A percentile compares a stretch with the other conserved stretches of the same genome.
These are phyloP conservation scores for Hypericum perforatum DNA, from an alignment of 345 rosid species.

Conservation along the genomic window DNA sequence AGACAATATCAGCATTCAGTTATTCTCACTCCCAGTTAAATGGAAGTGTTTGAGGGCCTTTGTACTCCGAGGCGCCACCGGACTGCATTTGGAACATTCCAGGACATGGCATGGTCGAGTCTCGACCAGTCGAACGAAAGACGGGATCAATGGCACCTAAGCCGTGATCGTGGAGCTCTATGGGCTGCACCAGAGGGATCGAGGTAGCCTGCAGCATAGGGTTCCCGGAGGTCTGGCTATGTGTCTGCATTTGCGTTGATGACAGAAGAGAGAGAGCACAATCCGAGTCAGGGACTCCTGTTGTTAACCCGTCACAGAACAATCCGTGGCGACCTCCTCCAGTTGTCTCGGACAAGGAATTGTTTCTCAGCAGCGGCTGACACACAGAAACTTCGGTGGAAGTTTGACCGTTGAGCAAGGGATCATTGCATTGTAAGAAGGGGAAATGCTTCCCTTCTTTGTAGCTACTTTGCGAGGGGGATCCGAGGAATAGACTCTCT, in stretches of 20 bases:
- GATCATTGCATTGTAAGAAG: conserved; percentile 32
- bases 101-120: conserved; percentile 18
- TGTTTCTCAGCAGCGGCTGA: conserved; percentile 25
- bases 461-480: conserved; percentile 24
- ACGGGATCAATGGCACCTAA: conserved; percentile 25
- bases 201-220: conserved; percentile 21
- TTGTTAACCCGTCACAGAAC: conserved; percentile 41
- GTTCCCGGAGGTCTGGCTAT: conserved; percentile 25
- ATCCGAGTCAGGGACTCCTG: conserved; percentile 38
- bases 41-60: conserved; percentile 44
- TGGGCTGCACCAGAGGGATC: conserved; percentile 11
- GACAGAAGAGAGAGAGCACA: conserved; percentile 97
- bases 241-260: conserved; percentile 36
- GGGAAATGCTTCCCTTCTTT: conserved; percentile 38
- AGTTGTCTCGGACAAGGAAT: conserved; percentile 16
- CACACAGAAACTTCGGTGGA: conserved; percentile 23
- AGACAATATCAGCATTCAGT: neutral
- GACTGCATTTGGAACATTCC: conserved; percentile 33
- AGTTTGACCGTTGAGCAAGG: conserved; percentile 14
- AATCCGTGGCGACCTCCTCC: conserved; percentile 18
- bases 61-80: conserved; percentile 30
- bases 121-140: conserved; percentile 27
- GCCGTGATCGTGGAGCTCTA: conserved; percentile 16
- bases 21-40: conserved; percentile 49
- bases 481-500: conserved; percentile 29